phyloP scores from a whole-genome alignment of 192 early-diverging fungal species.

The Phycomyces blakesleeanus region DNA sequence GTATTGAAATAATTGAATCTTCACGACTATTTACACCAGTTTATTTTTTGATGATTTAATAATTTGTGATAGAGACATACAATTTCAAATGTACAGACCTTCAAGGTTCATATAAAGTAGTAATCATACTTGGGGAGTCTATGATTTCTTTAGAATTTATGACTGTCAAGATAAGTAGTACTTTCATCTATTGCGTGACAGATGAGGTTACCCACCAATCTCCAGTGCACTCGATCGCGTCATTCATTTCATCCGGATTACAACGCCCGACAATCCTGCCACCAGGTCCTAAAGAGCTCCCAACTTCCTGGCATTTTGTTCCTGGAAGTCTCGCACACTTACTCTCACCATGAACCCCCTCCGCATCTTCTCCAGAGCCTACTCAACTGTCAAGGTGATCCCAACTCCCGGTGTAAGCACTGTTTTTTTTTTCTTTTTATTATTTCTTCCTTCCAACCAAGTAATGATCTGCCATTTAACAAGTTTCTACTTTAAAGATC shows the following conservation, averaged over 20 bases:
- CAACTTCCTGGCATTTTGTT: too few relatives aligned
- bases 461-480: background rate
- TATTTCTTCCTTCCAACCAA: background rate
- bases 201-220: background rate
- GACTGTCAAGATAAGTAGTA: background rate
- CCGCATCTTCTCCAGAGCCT: too few relatives aligned
- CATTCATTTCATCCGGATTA: background rate
- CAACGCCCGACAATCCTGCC: too few relatives aligned
- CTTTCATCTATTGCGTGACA: background rate
- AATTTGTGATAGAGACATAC: background rate
- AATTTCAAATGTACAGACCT: too few relatives aligned
- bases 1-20: background rate
- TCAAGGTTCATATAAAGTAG: too few relatives aligned
- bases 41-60: background rate
- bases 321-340: too few relatives aligned
- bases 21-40: background rate
- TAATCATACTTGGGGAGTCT: too few relatives aligned
- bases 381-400: too few relatives aligned
- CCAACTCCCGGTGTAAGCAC: background rate
- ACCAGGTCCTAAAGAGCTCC: too few relatives aligned
- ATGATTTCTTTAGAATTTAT: background rate
- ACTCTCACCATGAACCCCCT: too few relatives aligned
- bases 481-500: constrained; percentile 38
- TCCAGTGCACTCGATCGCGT: background rate
- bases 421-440: background rate